Evolutionary conservation across 108 stramenopile genomes (phyloP), one percentile per base, ranked within the genome.

Genomic region (Skeletonema costatum): DNA sequence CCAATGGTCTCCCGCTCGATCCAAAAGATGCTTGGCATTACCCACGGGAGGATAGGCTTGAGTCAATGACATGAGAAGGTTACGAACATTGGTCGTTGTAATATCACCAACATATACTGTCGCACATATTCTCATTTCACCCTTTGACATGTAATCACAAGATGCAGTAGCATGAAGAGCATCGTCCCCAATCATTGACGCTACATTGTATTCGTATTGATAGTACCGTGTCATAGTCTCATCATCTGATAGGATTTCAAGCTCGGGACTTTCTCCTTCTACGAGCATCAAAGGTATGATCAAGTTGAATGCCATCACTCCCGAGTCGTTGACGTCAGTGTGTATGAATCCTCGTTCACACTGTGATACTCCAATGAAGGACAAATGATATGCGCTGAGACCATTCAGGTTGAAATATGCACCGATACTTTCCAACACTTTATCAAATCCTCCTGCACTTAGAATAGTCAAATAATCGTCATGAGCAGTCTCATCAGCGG

Each of bases 291-390:
- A 48, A n/a, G 88, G 88, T 31, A 89, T 78, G 0, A 91, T 80
- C 6, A 89, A 62, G 66, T 91, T 89, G 62, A 82, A 87, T 2
- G 73, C 76, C 53, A 74, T 76, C 13, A 50, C 68, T 35, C 82
- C 87, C 0, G 87, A 78, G 7, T 56, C 66, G 46, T 48, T 64
- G 6, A 73, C 64, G 64, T 91, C 90, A 21, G 64, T 25, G 48
- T 91, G 90, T 30, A 87, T 71, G 64, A 68, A 82, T 5, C 77
- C 80, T 35, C 64, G 30, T 14, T 64, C 63, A 31, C 78, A 87
- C 42, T 87, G 74, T 10, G 74, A 77, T 8, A 87, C 87, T 12
- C 68, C 87, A n/a, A 91, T 86, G 65, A 87, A 86, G 2, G 83
- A 80, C 4, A 82, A 25, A 17, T 87, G 87, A 48, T 81, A 87